Percentiles rank a stretch among this genome's conserved stretches.
Evolutionary conservation across 345 rosid species (phyloP).

Genomic region (Eucalyptus albens): DNA sequence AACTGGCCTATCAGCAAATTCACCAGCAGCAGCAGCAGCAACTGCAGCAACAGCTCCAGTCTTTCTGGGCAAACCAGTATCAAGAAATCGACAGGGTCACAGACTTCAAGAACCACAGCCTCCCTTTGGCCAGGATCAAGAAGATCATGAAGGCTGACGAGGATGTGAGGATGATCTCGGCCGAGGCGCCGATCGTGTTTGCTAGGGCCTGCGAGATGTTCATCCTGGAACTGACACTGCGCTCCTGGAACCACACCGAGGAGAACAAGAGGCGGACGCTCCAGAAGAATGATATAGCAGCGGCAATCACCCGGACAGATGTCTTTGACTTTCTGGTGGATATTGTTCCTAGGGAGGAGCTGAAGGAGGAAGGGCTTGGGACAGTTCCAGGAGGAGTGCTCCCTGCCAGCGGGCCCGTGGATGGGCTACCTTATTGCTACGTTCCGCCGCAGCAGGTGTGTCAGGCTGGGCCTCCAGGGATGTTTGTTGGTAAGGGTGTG

Average conservation of each 20-base stretch:
- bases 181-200: slow-evolving; percentile 92
- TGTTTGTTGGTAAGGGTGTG: slow-evolving; percentile 81
- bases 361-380: slow-evolving; percentile 71
- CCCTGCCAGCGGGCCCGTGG: slow-evolving; percentile 52
- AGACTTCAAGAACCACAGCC: slow-evolving; percentile 92
- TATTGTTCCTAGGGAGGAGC: slow-evolving; percentile 91
- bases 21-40: slow-evolving; percentile 94
- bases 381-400: slow-evolving; percentile 45
- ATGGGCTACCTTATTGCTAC: slow-evolving; percentile 60
- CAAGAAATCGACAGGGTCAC: slow-evolving; percentile 72
- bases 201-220: slow-evolving; percentile 99
- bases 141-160: slow-evolving; percentile 99
- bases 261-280: slow-evolving; percentile 94
- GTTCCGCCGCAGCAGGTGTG: slow-evolving; percentile 52
- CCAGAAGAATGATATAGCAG: slow-evolving; percentile 93
- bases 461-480: slow-evolving; percentile 57
- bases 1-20: slow-evolving; percentile 76
- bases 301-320: slow-evolving; percentile 91
- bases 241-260: slow-evolving; percentile 97
- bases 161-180: slow-evolving; percentile 96
- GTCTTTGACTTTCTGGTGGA: slow-evolving; percentile 91
- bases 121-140: slow-evolving; percentile 93
- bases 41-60: slow-evolving; percentile 75
- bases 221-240: slow-evolving; percentile 75
- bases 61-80: slow-evolving; percentile 78